Conservation (phyloP, 495 filamentous ascomycete species). For the Penicillium silybi region DNA sequence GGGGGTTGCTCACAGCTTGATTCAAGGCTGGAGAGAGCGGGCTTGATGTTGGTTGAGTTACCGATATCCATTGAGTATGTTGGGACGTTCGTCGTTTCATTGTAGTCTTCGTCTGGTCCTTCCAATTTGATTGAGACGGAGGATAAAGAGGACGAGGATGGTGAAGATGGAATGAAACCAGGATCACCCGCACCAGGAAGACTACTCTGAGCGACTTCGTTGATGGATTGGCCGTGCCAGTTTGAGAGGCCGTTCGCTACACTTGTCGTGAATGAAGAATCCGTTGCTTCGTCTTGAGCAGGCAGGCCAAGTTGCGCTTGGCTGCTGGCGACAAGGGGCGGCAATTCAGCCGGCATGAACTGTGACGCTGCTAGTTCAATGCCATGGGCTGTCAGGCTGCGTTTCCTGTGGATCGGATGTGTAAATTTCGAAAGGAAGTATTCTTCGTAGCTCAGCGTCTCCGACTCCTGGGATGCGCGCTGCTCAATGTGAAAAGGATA, state of each 20-base stretch:
- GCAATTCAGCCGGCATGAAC: constrained; percentile 1
- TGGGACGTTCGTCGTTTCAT: not conserved
- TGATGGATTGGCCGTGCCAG: constrained; percentile 27
- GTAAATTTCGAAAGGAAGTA: constrained; percentile 29
- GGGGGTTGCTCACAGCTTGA: not conserved
- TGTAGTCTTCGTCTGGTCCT: not conserved
- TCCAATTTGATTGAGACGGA: constrained; percentile 9
- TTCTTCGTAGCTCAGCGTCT: constrained; percentile 28
- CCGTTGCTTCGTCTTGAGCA: not conserved
- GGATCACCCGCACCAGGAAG: constrained; percentile 1
- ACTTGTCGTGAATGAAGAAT: constrained; percentile 28
- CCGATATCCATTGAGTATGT: not conserved
- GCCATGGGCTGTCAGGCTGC: constrained; percentile 28
- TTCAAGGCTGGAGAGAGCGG: not conserved
- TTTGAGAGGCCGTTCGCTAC: constrained; percentile 28
- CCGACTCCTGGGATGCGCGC: constrained; percentile 11
- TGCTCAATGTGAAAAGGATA: constrained; percentile 35
- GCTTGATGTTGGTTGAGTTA: not conserved
- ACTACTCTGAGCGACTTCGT: constrained; percentile 1
- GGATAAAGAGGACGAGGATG: too few relatives aligned
- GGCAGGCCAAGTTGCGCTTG: not conserved
- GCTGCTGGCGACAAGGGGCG: not conserved
- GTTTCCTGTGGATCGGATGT: constrained; percentile 32
- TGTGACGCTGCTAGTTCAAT: constrained; percentile 31
- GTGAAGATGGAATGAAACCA: not conserved